A percentile compares a stretch with the other conserved stretches of the same genome.
These are phyloP conservation scores for Boletus semigastroideus DNA, from an alignment of 1,284 basidiomycete species.

Conservation along the genomic window DNA sequence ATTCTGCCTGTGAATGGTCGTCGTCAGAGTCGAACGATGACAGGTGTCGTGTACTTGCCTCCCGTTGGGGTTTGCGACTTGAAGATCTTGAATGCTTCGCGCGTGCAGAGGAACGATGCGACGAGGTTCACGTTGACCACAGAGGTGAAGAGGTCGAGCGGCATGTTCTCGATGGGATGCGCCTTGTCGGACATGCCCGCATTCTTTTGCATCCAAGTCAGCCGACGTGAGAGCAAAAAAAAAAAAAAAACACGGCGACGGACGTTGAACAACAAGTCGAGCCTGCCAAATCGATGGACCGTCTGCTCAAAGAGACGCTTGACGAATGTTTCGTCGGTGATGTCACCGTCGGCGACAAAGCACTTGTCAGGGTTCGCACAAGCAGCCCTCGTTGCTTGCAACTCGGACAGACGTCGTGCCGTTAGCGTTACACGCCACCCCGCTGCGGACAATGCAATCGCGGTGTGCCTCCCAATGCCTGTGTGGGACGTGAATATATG, in stretches of 20 bases:
- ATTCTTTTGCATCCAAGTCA: constrained; percentile 43
- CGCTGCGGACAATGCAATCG: constrained; percentile 50
- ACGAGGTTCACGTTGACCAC: constrained; percentile 72
- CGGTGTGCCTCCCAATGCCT: constrained; percentile 42
- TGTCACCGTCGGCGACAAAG: constrained; percentile 58
- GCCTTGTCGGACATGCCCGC: constrained; percentile 55
- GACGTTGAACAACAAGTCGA: constrained; percentile 83
- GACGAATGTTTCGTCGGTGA: constrained; percentile 61
- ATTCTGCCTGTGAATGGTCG: constrained; percentile 52
- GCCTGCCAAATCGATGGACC: constrained; percentile 59
- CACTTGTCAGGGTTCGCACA: constrained; percentile 44
- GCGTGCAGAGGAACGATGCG: constrained; percentile 73
- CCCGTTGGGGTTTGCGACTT: constrained; percentile 71
- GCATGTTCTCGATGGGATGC: constrained; percentile 62
- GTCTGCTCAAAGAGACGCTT: constrained; percentile 56
- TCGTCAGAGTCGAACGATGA: neutral
- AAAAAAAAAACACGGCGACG: constrained; percentile 19
- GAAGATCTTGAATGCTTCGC: constrained; percentile 75
- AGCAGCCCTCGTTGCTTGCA: constrained; percentile 55
- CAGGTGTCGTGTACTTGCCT: constrained; percentile 39
- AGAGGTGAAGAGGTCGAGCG: constrained; percentile 59
- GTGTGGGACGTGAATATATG: neutral
- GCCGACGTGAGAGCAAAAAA: neutral
- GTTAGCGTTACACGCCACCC: constrained; percentile 62
- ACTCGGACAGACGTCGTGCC: constrained; percentile 54